Base-by-base conservation (phyloP, 2,329 filamentous ascomycete species). In the Laburnicola sp. region DNA sequence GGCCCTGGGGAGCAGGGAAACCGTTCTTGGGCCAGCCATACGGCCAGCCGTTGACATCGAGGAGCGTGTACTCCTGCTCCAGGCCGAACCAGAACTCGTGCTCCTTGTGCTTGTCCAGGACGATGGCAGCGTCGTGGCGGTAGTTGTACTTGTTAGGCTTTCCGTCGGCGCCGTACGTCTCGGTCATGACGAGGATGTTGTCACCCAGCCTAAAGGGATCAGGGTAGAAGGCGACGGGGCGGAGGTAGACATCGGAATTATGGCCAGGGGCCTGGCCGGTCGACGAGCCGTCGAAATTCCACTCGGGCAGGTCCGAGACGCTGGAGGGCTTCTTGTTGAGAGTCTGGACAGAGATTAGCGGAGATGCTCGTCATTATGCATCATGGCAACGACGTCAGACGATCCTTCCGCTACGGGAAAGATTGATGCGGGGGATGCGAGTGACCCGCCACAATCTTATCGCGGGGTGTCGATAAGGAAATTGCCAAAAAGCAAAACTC, bases 61-160 rank as follows among this genome's bases (percentile, higher is more conserved):
- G 87, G 39, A 95, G 86, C 54, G 91, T 97, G 84, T 97, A 97
- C 78, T 97, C 93, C 75, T 97, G 93, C 75, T 96, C 93, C 16
- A 99, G 86, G 78, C 94, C 94, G 78, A 97, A 99, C 94, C 93
- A 97, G 71, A 94, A 92, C 74, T 88, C 82, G 68, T 93, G 87
- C 51, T 85, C 80, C 74, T 86, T 86, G 76, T 97, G 86, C 58
- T 86, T 83, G 76, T 94, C 86, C 90, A 97, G 96, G 68, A 97
- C 82, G 76, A 94, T 88, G 72, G 85, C 85, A 70, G 86, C 88
- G 71, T 97, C 93, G 75, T 97, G 88, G 65, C 94, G 90, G 86
- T 87, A 89, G 88, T 99, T 99, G 88, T 85, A 97, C 78, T 96
- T 92, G 86, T 97, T 99, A 77, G 94, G 94, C 58, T 86, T 91